Percentiles rank a stretch among this genome's conserved stretches.
Conservation (phyloP, 2,329 filamentous ascomycete species). For the Zasmidium citrigriseum region DNA sequence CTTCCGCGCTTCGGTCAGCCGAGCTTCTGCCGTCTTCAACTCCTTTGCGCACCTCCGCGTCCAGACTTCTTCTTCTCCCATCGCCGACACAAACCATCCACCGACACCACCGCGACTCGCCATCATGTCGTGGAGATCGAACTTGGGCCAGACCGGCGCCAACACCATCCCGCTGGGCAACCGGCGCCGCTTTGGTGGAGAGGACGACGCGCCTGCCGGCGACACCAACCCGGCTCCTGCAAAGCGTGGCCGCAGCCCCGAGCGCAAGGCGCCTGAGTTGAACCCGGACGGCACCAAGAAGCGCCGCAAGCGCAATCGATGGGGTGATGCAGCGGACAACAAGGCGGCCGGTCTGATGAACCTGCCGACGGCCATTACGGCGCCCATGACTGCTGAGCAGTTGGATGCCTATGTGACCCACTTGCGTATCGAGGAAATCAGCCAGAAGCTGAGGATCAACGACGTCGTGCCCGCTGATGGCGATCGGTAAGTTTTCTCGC, state of each 20-base stretch:
- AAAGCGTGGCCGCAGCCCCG: constrained; percentile 92
- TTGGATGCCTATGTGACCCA: constrained; percentile 96
- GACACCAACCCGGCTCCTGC: constrained; percentile 42
- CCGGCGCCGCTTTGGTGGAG: constrained; percentile 74
- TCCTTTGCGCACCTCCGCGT: neutral
- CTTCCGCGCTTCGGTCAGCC: neutral
- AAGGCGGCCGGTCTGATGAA: constrained; percentile 98
- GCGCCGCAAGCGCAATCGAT: constrained; percentile 98
- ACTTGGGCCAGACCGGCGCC: constrained; percentile 87
- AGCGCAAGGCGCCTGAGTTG: constrained; percentile 34
- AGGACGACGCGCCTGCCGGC: constrained; percentile 48
- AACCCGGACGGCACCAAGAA: constrained; percentile 74
- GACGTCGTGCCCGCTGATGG: constrained; percentile 97
- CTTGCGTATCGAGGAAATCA: constrained; percentile 97
- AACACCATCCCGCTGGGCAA: constrained; percentile 96
- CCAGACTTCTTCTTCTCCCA: neutral
- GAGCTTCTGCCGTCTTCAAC: no score
- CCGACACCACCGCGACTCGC: constrained; percentile 13
- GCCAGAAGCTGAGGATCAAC: constrained; percentile 97
- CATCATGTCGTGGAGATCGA: constrained; percentile 64
- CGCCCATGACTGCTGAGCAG: constrained; percentile 98
- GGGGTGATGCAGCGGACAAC: constrained; percentile 96
- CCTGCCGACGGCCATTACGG: constrained; percentile 90
- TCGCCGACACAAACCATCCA: constrained; percentile 2
- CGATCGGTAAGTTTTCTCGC: constrained; percentile 69